These are phyloP conservation scores for Nosema bombycis DNA, from an alignment of 371 early-diverging fungal species.

Conservation along the genomic window DNA sequence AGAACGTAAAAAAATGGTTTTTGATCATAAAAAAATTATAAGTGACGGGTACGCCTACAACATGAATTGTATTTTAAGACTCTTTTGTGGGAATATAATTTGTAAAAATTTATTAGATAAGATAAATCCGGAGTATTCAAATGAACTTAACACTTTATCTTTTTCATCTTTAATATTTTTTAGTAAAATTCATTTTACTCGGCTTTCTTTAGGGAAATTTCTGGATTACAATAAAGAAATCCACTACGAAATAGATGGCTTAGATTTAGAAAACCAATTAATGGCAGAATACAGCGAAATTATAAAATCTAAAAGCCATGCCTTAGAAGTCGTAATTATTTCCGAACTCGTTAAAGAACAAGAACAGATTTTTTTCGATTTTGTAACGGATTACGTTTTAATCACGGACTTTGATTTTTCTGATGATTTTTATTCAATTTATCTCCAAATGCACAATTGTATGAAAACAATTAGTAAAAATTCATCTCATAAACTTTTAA, in stretches of 20 bases:
- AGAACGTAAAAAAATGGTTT: slow-evolving; percentile 50
- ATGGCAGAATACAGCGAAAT: background rate
- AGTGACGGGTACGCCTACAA: slow-evolving; percentile 46
- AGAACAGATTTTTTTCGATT: slow-evolving; percentile 18
- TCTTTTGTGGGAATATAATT: slow-evolving; percentile 40
- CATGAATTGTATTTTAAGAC: slow-evolving; percentile 41
- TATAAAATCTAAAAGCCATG: background rate
- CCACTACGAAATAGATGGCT: slow-evolving; percentile 10
- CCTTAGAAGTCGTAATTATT: background rate
- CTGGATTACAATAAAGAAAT: slow-evolving; percentile 22
- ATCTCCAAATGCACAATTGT: slow-evolving; percentile 27
- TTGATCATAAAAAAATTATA: slow-evolving; percentile 22
- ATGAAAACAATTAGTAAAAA: background rate
- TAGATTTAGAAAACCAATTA: slow-evolving; percentile 6
- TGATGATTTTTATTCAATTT: slow-evolving; percentile 16
- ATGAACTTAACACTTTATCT: slow-evolving; percentile 12
- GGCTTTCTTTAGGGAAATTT: slow-evolving; percentile 12
- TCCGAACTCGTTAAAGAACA: background rate
- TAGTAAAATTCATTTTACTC: slow-evolving; percentile 14
- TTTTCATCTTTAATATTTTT: slow-evolving; percentile 17
- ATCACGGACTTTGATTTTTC: slow-evolving; percentile 19
- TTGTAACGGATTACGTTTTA: slow-evolving; percentile 26
- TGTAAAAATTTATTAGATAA: slow-evolving; percentile 12
- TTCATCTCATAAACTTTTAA: background rate
- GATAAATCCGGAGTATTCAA: slow-evolving; percentile 32